These are phyloP conservation scores for Eutypa lata DNA, from an alignment of 2,329 filamentous ascomycete genomes.

Conservation along the genomic window DNA sequence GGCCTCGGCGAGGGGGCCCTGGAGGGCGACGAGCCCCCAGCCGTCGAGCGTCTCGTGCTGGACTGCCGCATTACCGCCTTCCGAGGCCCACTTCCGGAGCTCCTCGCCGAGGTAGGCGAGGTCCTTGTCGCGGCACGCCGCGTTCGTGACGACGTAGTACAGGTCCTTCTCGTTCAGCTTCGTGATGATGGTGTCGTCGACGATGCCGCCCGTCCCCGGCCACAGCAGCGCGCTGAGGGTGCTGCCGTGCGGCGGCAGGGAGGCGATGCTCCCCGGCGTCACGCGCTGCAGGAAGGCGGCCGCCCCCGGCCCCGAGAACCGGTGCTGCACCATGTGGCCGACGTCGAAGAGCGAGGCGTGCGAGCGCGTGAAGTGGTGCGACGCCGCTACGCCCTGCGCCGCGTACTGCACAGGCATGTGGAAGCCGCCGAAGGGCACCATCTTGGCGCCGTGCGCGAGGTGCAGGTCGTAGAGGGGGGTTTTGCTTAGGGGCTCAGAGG, in stretches of 20 bases:
- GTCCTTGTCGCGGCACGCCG: constrained; percentile 87
- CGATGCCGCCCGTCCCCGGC: constrained; percentile 79
- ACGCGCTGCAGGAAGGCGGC: constrained; percentile 78
- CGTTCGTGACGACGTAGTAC: constrained; percentile 96
- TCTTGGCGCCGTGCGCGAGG: constrained; percentile 76
- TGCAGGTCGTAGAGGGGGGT: constrained; percentile 81
- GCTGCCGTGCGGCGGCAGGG: constrained; percentile 64
- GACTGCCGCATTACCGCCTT: constrained; percentile 52
- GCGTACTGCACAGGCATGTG: constrained; percentile 90
- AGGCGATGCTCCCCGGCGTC: constrained; percentile 71
- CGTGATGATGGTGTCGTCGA: constrained; percentile 92
- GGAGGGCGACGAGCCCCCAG: constrained; percentile 81
- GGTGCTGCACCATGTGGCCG: constrained; percentile 92
- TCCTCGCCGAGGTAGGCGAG: constrained; percentile 70
- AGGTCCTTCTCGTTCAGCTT: constrained; percentile 62
- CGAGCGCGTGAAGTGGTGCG: constrained; percentile 84
- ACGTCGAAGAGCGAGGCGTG: constrained; percentile 94
- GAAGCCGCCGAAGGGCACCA: constrained; percentile 95
- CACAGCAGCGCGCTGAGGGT: constrained; percentile 84
- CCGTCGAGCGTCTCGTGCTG: constrained; percentile 68
- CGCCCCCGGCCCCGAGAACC: constrained; percentile 76
- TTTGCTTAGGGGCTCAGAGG: constrained; percentile 41
- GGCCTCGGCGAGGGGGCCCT: constrained; percentile 74
- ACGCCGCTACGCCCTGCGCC: constrained; percentile 73
- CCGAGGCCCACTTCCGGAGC: constrained; percentile 57